phyloP scores from a whole-genome alignment of 805 yeast genomes.

The Groenewaldozyma salmanticensis region DNA sequence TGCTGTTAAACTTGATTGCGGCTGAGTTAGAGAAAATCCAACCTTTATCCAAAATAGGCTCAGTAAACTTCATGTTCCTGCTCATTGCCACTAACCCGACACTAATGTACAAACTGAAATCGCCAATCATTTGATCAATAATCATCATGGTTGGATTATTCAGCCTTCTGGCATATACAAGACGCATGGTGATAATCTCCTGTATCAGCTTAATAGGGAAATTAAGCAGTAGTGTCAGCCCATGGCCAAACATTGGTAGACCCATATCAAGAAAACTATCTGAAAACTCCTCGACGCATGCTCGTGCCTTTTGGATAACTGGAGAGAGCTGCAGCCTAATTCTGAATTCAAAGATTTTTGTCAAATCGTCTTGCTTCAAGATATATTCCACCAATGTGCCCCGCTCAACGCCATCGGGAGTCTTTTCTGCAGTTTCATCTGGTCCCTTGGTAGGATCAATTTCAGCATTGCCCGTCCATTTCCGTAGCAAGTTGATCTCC shows the following conservation, averaged over 20 bases:
- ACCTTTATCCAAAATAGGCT: conserved; percentile 43
- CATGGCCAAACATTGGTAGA: conserved; percentile 61
- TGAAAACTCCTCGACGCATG: conserved; percentile 54
- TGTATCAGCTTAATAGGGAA: conserved; percentile 75
- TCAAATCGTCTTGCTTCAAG: conserved; percentile 49
- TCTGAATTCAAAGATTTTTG: conserved; percentile 53
- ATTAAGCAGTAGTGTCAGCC: conserved; percentile 39
- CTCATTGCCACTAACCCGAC: conserved; percentile 68
- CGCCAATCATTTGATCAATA: conserved; percentile 89
- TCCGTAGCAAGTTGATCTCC: conserved; percentile 49
- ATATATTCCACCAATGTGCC: conserved; percentile 73
- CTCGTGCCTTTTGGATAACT: conserved; percentile 72
- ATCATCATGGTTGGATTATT: conserved; percentile 87
- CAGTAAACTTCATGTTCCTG: conserved; percentile 46
- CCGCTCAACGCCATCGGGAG: conserved; percentile 37
- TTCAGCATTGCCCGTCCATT: conserved; percentile 82
- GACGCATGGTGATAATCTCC: conserved; percentile 65
- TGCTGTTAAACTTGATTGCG: conserved; percentile 54
- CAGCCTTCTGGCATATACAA: conserved; percentile 67
- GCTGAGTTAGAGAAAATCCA: conserved; percentile 65
- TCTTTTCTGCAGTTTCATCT: conserved; percentile 17
- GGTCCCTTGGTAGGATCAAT: conserved; percentile 46
- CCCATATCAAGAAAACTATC: conserved; percentile 56
- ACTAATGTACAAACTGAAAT: conserved; percentile 65
- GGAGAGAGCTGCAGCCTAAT: conserved; percentile 64